Base-by-base conservation (phyloP, 1,139 yeast genomes). In the Scheffersomyces titani region DNA sequence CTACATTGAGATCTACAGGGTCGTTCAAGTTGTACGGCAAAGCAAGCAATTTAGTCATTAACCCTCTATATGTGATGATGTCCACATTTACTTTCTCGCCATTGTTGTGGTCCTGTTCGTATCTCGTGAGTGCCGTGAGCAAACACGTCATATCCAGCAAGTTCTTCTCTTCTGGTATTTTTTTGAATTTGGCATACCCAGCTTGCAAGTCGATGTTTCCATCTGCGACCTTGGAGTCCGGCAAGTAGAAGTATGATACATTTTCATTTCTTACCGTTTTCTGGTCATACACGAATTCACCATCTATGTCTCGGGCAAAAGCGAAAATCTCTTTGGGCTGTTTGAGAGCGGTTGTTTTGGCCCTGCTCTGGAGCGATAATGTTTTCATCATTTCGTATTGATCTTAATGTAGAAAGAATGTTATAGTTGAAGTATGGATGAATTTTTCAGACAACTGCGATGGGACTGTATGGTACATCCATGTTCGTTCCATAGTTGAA, bases 51-150 rank as follows among this genome's bases (percentile, higher is more conserved):
- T 82, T 84, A 50, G 93, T 82, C 86, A 93, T 84, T 50, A 91
- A 74, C 0, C 98, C 98, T 62, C 98, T 79, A 81, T 91, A 91
- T 0, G 97, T 87, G 49, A 94, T 77, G 47, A 94, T 80, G 65
- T 92, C 92, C 2, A 84, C 86, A 40, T 81, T 81, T 1, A 83
- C 68, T 60, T 81, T 86, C 49, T 76, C 72, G 1, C 78, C 78
- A 20, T 74, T 72, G n/a, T 70, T 63, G 40, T 54, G 49, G 22
- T 68, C 57, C 58, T 75, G 71, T 70, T 94, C 98, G 64, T 83
- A 76, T 9, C 75, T 65, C 59, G 78, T 74, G 19, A 93, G 67
- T 0, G 91, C 86, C 24, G 70, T 65, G 48, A 93, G 73, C 18
- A 90, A 73, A 1, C 88, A 85, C 51, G 80, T 78, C 59, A 92